Conservation (phyloP, 1,139 yeast species). For the Candida albicans region DNA sequence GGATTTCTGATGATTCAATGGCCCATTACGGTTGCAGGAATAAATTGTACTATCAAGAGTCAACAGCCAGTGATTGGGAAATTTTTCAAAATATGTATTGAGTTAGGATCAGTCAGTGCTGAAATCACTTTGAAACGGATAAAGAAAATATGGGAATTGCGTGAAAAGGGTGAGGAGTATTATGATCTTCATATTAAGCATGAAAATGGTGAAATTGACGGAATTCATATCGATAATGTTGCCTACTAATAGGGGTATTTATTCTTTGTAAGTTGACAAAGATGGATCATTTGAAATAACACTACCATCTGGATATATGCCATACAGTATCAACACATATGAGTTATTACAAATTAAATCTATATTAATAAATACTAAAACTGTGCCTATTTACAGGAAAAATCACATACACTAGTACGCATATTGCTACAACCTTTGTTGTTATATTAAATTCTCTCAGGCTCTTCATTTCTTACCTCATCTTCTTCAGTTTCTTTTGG, state of each 20-base stretch:
- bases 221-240: constrained; percentile 23
- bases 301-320: no score
- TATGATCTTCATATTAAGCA: constrained; percentile 13
- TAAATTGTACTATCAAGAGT: constrained; percentile 43
- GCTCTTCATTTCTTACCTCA: no score
- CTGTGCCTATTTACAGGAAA: no score
- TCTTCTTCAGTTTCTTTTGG: no score
- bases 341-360: no score
- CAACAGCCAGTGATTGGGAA: constrained; percentile 42
- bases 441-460: no score
- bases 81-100: constrained; percentile 39
- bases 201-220: constrained; percentile 22
- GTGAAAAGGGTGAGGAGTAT: constrained; percentile 25
- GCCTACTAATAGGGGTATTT: constrained; percentile 21
- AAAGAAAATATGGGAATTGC: constrained; percentile 35
- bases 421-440: no score
- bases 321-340: no score
- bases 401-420: no score
- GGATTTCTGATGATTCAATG: constrained; percentile 50
- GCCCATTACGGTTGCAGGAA: constrained; percentile 58
- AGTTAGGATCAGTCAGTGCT: constrained; percentile 51
- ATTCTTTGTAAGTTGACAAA: no score
- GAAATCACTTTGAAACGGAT: constrained; percentile 39
- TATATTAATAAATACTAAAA: no score
- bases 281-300: no score